Conservation (phyloP, 176 grass and related monocot species). For the Aegilops speltoides region DNA sequence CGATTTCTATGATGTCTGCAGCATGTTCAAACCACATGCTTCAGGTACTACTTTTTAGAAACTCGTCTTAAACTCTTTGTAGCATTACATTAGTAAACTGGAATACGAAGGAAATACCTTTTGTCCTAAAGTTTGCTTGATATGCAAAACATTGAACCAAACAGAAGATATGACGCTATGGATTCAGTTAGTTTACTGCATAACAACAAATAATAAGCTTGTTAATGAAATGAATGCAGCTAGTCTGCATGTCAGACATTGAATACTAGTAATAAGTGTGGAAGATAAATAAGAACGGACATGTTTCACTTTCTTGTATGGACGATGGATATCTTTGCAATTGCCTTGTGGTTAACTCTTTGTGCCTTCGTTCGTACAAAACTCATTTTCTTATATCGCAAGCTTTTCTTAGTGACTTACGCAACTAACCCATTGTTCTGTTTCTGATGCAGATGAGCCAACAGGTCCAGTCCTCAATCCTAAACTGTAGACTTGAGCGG, state of each 20-base stretch:
- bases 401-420: neutral
- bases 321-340: neutral
- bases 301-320: neutral
- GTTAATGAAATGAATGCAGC: neutral
- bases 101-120: neutral
- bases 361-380: neutral
- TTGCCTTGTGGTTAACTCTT: neutral
- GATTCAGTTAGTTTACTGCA: neutral
- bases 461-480: conserved; percentile 7
- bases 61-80: neutral
- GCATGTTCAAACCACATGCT: conserved; percentile 51
- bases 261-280: neutral
- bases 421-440: conserved; percentile 2
- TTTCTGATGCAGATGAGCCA: conserved; percentile 54
- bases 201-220: neutral
- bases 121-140: neutral
- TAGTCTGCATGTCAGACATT: neutral
- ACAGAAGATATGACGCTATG: neutral
- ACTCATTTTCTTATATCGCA: neutral
- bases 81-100: neutral
- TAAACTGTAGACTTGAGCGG: conserved; percentile 23
- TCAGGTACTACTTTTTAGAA: conserved; percentile 45
- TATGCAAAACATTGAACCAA: neutral
- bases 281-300: neutral
- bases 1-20: conserved; percentile 48